Evolutionary conservation across 1,139 yeast genomes (phyloP).

Genomic region (Yamadazyma spencermartinsiae): DNA sequence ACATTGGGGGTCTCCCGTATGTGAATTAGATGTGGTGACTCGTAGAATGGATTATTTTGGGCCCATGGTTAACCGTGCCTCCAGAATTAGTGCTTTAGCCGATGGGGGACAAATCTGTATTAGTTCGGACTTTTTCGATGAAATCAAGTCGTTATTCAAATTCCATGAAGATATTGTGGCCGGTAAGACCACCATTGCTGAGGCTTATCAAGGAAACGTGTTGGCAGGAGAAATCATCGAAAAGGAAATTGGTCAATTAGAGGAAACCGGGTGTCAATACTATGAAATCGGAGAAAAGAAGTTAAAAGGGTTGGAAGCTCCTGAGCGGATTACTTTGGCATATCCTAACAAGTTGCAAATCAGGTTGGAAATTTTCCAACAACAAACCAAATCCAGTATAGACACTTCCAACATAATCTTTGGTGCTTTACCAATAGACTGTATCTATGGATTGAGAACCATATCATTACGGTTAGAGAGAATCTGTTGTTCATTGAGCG

Average conservation of each 20-base stretch:
- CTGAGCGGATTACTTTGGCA: constrained; percentile 78
- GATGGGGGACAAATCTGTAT: constrained; percentile 97
- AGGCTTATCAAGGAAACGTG: constrained; percentile 64
- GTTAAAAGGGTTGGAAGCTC: constrained; percentile 91
- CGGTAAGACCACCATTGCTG: constrained; percentile 40
- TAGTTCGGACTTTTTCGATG: constrained; percentile 77
- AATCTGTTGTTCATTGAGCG: constrained; percentile 41
- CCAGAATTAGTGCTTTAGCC: constrained; percentile 91
- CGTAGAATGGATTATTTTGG: constrained; percentile 98
- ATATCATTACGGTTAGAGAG: constrained; percentile 52
- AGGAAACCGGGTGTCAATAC: constrained; percentile 69
- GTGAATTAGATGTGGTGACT: constrained; percentile 92
- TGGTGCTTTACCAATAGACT: constrained; percentile 45
- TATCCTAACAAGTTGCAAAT: constrained; percentile 69
- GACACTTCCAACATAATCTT: constrained; percentile 27
- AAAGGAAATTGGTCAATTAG: constrained; percentile 64
- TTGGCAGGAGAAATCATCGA: constrained; percentile 65
- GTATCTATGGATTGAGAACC: constrained; percentile 48
- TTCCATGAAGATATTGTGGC: constrained; percentile 50
- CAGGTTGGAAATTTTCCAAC: constrained; percentile 49
- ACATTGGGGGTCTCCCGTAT: constrained; percentile 97
- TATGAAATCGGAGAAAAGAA: constrained; percentile 82
- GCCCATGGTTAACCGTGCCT: constrained; percentile 95
- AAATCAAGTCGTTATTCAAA: constrained; percentile 58
- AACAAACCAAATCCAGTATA: constrained; percentile 20